phyloP scores from a whole-genome alignment of 2,329 filamentous ascomycete genomes.

The Pezicula neosporulosa region DNA sequence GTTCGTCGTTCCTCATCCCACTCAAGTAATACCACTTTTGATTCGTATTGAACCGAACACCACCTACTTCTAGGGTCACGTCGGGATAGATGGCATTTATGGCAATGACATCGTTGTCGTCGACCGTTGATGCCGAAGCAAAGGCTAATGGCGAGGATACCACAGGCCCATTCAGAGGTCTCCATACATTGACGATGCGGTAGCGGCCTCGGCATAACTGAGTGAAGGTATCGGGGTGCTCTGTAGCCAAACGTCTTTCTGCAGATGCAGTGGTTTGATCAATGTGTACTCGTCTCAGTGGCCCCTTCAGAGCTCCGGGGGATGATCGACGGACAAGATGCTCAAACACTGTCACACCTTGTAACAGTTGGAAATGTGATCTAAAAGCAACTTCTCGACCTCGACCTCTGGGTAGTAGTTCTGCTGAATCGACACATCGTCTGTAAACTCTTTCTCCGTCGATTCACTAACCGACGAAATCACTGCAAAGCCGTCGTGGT shows the following conservation, averaged over 20 bases:
- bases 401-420: conserved; percentile 91
- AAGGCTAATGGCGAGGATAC: conserved; percentile 26
- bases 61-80: conserved; percentile 26
- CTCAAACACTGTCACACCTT: conserved; percentile 76
- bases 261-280: conserved; percentile 74
- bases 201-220: conserved; percentile 64
- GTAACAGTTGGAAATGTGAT: conserved; percentile 61
- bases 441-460: conserved; percentile 56
- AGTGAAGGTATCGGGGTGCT: conserved; percentile 62
- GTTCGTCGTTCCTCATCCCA: conserved; percentile 29
- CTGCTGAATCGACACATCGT: conserved; percentile 64
- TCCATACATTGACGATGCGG: conserved; percentile 86
- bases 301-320: conserved; percentile 56
- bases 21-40: conserved; percentile 30
- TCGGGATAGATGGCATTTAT: conserved; percentile 28
- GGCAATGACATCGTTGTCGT: conserved; percentile 27
- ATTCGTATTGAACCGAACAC: conserved; percentile 23
- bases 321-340: conserved; percentile 75
- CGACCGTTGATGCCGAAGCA: conserved; percentile 22
- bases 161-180: conserved; percentile 28
- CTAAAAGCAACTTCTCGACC: conserved; percentile 67
- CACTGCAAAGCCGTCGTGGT: conserved; percentile 72
- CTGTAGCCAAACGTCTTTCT: conserved; percentile 65
- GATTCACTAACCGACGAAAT: conserved; percentile 54
- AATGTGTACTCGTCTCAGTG: conserved; percentile 74